phyloP scores from a whole-genome alignment of 2,329 filamentous ascomycete species.

The Ophiocordyceps polyrhachis-furcata region DNA sequence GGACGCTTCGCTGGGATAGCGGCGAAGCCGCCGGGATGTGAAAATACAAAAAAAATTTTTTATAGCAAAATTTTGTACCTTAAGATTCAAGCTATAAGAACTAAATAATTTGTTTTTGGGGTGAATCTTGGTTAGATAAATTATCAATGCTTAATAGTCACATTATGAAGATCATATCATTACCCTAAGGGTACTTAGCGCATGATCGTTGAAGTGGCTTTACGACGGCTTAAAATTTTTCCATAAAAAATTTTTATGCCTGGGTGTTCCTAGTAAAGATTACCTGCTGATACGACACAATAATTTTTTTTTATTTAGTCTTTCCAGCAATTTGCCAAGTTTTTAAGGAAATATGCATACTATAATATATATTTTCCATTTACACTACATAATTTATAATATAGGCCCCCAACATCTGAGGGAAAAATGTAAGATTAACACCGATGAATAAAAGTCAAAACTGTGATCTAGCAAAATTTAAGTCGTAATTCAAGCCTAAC shows the following conservation, averaged over 20 bases:
- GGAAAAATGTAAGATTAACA: too few relatives aligned
- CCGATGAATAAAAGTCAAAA: too few relatives aligned
- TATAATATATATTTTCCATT: too few relatives aligned
- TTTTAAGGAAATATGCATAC: background rate
- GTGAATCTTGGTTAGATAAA: background rate
- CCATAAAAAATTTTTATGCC: too few relatives aligned
- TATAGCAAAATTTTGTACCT: background rate
- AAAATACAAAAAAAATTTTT: too few relatives aligned
- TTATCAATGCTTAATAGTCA: background rate
- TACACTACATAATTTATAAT: too few relatives aligned
- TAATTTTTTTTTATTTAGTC: background rate
- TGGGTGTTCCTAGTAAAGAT: background rate
- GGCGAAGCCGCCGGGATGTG: too few relatives aligned
- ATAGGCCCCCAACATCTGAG: too few relatives aligned
- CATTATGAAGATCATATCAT: background rate
- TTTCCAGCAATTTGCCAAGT: background rate
- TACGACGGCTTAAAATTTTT: too few relatives aligned
- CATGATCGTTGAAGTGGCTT: background rate
- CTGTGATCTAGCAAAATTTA: too few relatives aligned
- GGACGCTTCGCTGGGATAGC: too few relatives aligned
- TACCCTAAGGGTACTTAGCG: background rate
- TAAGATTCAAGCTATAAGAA: background rate
- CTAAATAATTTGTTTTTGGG: background rate
- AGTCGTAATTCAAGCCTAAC: too few relatives aligned
- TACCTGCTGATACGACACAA: background rate